Evolutionary conservation across 1,139 yeast species (phyloP), one percentile per base, ranked within the genome.

Genomic region (Meyerozyma carpophila): DNA sequence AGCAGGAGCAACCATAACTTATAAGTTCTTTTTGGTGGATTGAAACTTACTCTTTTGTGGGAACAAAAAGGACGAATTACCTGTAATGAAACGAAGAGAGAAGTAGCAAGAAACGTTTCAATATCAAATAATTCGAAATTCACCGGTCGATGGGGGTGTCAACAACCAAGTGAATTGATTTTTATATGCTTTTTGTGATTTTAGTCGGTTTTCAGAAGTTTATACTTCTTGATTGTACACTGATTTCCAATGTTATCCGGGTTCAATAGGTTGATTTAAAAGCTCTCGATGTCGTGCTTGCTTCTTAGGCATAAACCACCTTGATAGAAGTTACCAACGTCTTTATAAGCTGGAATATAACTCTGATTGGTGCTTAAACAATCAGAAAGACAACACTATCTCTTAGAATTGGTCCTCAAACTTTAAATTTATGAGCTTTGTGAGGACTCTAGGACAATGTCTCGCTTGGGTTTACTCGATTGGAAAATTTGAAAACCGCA

Each of bases 91-190:
- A 66, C 75, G 74, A 66, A 58, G 65, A 69, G 74, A 70, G 75
- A 69, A 70, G 75, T 68, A 68, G 72, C 75, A 68, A 70, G 73
- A 70, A 67, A 75, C 77, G 75, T 67, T 65, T 63, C 73, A 66
- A 65, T 47, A 44, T 47, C 43, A 52, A 48, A 41, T 47, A 47
- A 48, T 48, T 39, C 45, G 46, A 38, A 32, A 36, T 54, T 54
- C 66, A 61, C 66, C 54, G 65, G 66, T 53, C 61, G 65, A 60
- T 61, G 66, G 62, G 68, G 68, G 66, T 60, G 58, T 59, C 66
- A 50, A 57, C 64, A 56, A 55, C 65, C 65, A 52, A 57, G 66
- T 59, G 66, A 57, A 59, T 21, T 28, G 36, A 29, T 32, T 24
- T 10, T 10, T 28, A 27, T 32, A 16, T 24, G 37, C 27, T 13